Evolutionary conservation across 768 basidiomycete genomes (phyloP).

Genomic region (Hysterangium stoloniferum): DNA sequence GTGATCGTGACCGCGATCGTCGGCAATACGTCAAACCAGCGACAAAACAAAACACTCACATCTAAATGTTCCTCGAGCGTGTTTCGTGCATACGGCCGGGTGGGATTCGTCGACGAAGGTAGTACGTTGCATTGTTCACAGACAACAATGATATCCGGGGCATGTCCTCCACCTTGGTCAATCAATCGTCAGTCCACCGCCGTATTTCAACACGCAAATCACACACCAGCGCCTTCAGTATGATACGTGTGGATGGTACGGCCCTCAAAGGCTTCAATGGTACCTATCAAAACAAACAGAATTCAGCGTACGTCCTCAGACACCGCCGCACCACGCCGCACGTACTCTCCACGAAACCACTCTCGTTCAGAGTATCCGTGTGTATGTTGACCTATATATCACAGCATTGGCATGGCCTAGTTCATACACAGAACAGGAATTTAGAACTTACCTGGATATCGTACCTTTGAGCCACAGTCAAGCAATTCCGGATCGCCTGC

Average conservation of each 20-base stretch:
- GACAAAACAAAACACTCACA: constrained; percentile 37
- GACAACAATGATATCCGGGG: constrained; percentile 97
- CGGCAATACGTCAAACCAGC: neutral
- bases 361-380: constrained; percentile 95
- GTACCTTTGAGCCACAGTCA: constrained; percentile 81
- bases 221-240: constrained; percentile 82
- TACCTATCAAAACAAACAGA: constrained; percentile 48
- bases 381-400: constrained; percentile 75
- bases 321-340: too few relatives aligned
- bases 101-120: constrained; percentile 96
- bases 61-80: constrained; percentile 97
- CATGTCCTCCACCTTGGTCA: constrained; percentile 77
- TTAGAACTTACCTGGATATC: constrained; percentile 76
- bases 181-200: neutral
- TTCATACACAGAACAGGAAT: neutral
- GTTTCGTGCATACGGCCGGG: constrained; percentile 83
- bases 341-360: constrained; percentile 91
- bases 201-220: neutral
- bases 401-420: neutral
- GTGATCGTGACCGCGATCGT: neutral
- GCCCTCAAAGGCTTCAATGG: constrained; percentile 81
- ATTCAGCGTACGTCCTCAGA: too few relatives aligned
- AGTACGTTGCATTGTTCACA: constrained; percentile 84
- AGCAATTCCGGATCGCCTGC: constrained; percentile 61
- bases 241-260: constrained; percentile 98